These are phyloP conservation scores for Cytospora mali DNA, from an alignment of 2,329 filamentous ascomycete species.

Conservation along the genomic window DNA sequence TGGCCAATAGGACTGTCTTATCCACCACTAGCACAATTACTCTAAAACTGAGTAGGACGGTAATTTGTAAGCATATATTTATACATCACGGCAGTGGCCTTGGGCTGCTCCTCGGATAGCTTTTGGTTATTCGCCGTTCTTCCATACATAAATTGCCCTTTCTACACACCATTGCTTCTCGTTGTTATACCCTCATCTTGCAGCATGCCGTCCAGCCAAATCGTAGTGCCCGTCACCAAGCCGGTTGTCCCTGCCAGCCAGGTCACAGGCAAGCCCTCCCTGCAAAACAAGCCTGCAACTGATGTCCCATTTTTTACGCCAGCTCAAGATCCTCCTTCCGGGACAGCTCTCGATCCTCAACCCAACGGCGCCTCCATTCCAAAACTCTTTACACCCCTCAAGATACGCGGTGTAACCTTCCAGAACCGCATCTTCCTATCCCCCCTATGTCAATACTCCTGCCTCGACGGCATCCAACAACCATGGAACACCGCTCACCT, in stretches of 20 bases:
- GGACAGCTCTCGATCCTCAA: constrained; percentile 42
- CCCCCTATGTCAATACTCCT: constrained; percentile 52
- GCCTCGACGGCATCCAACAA: constrained; percentile 45
- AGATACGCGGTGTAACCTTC: constrained; percentile 46
- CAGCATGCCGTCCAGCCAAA: constrained; percentile 15
- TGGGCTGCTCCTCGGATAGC: too few relatives aligned
- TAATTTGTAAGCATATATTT: too few relatives aligned
- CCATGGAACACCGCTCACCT: constrained; percentile 47
- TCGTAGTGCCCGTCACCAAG: constrained; percentile 24
- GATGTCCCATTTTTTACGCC: constrained; percentile 48
- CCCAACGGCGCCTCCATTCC: constrained; percentile 38
- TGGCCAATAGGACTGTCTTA: too few relatives aligned
- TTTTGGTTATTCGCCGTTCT: too few relatives aligned
- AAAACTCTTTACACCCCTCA: constrained; percentile 47
- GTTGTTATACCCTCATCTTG: not conserved
- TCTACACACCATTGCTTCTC: not conserved
- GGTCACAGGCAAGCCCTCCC: constrained; percentile 9
- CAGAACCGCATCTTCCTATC: constrained; percentile 51
- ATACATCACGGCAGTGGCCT: too few relatives aligned
- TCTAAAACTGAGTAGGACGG: too few relatives aligned
- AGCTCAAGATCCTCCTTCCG: constrained; percentile 42
- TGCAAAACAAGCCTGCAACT: constrained; percentile 33
- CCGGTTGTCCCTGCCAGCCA: constrained; percentile 23
- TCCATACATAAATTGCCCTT: not conserved
- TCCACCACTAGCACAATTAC: too few relatives aligned